Evolutionary conservation across 2,329 filamentous ascomycete genomes (phyloP).

Genomic region (Penicillium expansum): DNA sequence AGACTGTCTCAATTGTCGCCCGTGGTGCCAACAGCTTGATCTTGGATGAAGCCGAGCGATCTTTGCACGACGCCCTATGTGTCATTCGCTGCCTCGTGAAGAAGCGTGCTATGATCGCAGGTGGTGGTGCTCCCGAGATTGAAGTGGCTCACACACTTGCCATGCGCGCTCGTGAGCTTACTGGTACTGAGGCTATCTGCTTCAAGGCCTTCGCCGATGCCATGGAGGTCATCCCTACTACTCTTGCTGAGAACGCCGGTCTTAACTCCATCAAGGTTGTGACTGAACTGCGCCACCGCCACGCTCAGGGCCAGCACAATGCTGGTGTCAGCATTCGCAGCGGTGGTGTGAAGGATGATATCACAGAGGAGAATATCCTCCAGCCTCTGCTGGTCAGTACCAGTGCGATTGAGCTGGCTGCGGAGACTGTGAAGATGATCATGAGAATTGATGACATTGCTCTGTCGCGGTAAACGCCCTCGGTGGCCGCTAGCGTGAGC

Average conservation of each 20-base stretch:
- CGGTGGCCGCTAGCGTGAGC: conserved; percentile 16
- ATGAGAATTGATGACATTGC: conserved; percentile 67
- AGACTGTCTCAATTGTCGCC: conserved; percentile 92
- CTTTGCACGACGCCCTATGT: conserved; percentile 93
- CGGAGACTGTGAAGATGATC: conserved; percentile 98
- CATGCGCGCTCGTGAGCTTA: conserved; percentile 75
- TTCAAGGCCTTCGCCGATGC: conserved; percentile 99
- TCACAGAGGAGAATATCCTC: conserved; percentile 92
- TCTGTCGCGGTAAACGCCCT: conserved; percentile 45
- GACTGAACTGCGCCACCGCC: conserved; percentile 88
- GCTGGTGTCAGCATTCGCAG: conserved; percentile 98
- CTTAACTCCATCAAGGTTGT: conserved; percentile 99
- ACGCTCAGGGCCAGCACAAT: conserved; percentile 92
- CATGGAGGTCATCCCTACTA: conserved; percentile 95
- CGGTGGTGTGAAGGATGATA: conserved; percentile 94
- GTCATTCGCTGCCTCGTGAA: conserved; percentile 97
- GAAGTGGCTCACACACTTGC: conserved; percentile 87
- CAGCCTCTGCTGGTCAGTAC: conserved; percentile 96
- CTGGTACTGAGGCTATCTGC: conserved; percentile 93
- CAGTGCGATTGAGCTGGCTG: conserved; percentile 92
- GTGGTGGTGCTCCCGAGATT: conserved; percentile 93
- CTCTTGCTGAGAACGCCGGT: conserved; percentile 93
- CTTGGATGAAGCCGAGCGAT: conserved; percentile 94
- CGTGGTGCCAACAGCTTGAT: conserved; percentile 93
- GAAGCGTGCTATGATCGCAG: conserved; percentile 98